Conservation (phyloP, 2,329 filamentous ascomycete species). For the Biscogniauxia sp. region DNA sequence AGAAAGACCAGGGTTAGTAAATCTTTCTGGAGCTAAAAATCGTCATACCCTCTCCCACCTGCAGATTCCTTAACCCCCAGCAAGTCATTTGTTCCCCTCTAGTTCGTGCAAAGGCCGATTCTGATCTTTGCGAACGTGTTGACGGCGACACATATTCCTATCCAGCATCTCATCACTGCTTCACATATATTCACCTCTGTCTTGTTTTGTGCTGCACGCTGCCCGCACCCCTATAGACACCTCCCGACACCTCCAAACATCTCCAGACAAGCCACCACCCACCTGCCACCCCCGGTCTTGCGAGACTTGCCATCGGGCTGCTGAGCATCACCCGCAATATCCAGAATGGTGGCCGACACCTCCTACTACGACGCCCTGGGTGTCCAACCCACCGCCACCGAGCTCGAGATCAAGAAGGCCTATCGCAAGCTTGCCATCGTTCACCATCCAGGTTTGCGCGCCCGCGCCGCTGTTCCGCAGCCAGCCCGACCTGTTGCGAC, state of each 20-base stretch:
- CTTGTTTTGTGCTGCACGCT: background rate
- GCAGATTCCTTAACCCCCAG: background rate
- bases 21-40: background rate
- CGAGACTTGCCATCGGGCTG: background rate
- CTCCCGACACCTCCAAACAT: too few species aligned
- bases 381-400: conserved; percentile 79
- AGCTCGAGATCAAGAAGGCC: conserved; percentile 95
- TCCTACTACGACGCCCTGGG: conserved; percentile 84
- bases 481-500: conserved; percentile 1
- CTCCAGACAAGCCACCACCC: background rate
- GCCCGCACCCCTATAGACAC: conserved; percentile 5
- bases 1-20: background rate
- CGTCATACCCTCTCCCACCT: background rate
- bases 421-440: conserved; percentile 94
- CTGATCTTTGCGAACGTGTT: background rate
- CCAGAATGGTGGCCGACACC: conserved; percentile 79
- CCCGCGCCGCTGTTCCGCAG: conserved; percentile 1
- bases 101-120: background rate
- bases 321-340: background rate
- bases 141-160: background rate
- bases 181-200: background rate
- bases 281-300: background rate
- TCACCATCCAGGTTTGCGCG: conserved; percentile 73
- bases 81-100: background rate
- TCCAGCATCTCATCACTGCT: background rate